phyloP scores from a whole-genome alignment of 345 rosid genomes.

The Eutrema yunnanense region DNA sequence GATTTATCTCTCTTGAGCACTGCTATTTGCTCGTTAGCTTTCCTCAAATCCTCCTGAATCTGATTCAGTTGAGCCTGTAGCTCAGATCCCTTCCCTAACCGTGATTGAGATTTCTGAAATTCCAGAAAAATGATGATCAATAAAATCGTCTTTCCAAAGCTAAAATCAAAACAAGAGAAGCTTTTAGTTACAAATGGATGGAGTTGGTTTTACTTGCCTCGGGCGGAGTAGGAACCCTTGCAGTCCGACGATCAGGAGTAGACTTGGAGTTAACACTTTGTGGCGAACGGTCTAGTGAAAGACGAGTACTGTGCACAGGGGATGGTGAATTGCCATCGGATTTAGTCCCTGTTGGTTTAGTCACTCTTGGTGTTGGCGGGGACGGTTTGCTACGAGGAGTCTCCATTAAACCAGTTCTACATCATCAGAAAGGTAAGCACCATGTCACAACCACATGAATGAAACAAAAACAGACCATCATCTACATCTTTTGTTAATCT shows the following conservation, averaged over 20 bases:
- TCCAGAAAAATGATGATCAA: background rate
- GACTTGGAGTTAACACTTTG: conserved; percentile 60
- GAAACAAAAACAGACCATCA: conserved; percentile 17
- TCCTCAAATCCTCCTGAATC: conserved; percentile 72
- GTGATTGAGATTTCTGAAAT: conserved; percentile 53
- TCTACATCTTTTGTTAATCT: background rate
- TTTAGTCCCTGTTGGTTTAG: conserved; percentile 47
- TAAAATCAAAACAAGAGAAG: background rate
- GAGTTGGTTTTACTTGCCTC: conserved; percentile 46
- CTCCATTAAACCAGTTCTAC: conserved; percentile 71
- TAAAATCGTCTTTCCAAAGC: background rate
- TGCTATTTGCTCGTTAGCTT: conserved; percentile 63
- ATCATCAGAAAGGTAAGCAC: conserved; percentile 26
- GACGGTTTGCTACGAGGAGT: conserved; percentile 70
- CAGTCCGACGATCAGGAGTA: conserved; percentile 52
- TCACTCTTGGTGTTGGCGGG: conserved; percentile 59
- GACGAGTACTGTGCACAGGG: conserved; percentile 51
- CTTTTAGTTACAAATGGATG: background rate
- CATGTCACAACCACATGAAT: conserved; percentile 45
- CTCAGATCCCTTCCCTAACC: conserved; percentile 56
- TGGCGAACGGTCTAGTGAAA: conserved; percentile 68
- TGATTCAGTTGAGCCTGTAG: conserved; percentile 58
- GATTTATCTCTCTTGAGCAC: conserved; percentile 73
- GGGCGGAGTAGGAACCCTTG: conserved; percentile 54
- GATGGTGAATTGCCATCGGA: conserved; percentile 59